Conservation (phyloP, 2,329 filamentous ascomycete species). For the Coleophoma cylindrospora region DNA sequence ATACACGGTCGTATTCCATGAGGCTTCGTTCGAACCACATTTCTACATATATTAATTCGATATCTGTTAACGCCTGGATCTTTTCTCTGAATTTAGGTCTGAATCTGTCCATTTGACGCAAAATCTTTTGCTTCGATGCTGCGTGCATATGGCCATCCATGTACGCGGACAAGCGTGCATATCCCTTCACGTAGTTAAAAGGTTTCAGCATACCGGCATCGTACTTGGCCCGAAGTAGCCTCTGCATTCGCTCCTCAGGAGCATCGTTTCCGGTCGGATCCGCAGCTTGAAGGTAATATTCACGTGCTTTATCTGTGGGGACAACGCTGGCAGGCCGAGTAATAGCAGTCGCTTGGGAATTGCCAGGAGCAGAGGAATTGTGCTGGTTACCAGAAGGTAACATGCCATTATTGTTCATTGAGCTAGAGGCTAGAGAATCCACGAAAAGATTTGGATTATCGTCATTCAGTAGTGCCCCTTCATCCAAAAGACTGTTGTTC, state of each 20-base stretch:
- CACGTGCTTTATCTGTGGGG: constrained; percentile 58
- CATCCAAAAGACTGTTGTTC: constrained; percentile 85
- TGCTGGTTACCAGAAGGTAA: constrained; percentile 23
- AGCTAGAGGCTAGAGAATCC: constrained; percentile 38
- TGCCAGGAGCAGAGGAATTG: constrained; percentile 24
- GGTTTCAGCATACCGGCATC: constrained; percentile 91
- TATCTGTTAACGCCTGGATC: constrained; percentile 86
- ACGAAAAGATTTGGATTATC: constrained; percentile 58
- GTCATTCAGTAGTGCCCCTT: constrained; percentile 66
- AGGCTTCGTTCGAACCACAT: constrained; percentile 98
- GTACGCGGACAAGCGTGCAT: constrained; percentile 82
- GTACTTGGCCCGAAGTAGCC: constrained; percentile 90
- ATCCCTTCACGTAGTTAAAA: constrained; percentile 98
- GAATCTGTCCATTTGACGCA: constrained; percentile 88
- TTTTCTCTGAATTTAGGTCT: constrained; percentile 94
- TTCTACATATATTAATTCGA: constrained; percentile 90
- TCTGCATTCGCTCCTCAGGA: constrained; percentile 92
- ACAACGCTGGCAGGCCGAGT: constrained; percentile 56
- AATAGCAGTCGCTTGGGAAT: constrained; percentile 46
- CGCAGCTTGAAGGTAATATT: constrained; percentile 96
- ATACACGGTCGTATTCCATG: constrained; percentile 97
- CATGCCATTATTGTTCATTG: constrained; percentile 42
- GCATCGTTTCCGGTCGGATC: constrained; percentile 84
- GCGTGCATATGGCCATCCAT: constrained; percentile 85
- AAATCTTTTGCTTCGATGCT: constrained; percentile 81